phyloP scores from a whole-genome alignment of 805 yeast genomes.

The Saccharomyces jurei region DNA sequence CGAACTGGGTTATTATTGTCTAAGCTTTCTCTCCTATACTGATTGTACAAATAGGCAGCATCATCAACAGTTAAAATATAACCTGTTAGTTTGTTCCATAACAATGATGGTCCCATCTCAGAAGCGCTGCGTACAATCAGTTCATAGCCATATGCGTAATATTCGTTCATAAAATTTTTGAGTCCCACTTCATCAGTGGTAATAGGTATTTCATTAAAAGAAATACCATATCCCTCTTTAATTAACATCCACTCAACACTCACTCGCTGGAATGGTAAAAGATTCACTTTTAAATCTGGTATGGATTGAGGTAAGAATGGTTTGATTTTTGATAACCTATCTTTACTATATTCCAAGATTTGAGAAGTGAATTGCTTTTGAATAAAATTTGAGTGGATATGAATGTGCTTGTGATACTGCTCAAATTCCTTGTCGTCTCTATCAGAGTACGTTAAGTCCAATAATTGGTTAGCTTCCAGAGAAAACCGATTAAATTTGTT shows the following conservation, averaged over 20 bases:
- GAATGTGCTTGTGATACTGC: not conserved
- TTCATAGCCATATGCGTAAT: conserved; percentile 26
- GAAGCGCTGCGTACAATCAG: conserved; percentile 3
- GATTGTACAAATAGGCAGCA: conserved; percentile 12
- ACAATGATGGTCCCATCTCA: conserved; percentile 1
- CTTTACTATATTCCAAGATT: conserved; percentile 16
- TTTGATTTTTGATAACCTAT: conserved; percentile 3
- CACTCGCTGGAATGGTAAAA: conserved; percentile 27
- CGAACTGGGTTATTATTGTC: conserved; percentile 3
- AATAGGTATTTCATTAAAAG: not conserved
- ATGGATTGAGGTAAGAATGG: conserved; percentile 3
- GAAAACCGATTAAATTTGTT: conserved; percentile 21
- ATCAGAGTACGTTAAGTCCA: conserved; percentile 18
- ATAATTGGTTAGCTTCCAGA: conserved; percentile 14
- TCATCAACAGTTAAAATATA: conserved; percentile 15
- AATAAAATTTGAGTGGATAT: conserved; percentile 11
- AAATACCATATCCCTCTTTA: conserved; percentile 13
- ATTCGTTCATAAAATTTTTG: conserved; percentile 16
- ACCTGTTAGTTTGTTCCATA: conserved; percentile 31
- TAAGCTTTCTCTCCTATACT: conserved; percentile 1
- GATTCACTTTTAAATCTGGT: conserved; percentile 11
- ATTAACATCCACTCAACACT: conserved; percentile 29
- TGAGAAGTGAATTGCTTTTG: conserved; percentile 23
- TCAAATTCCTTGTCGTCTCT: not conserved
- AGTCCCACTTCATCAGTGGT: conserved; percentile 2